Evolutionary conservation across 495 filamentous ascomycete species (phyloP), one percentile per base, ranked within the genome.

Genomic region (Aspergillus biplanus): DNA sequence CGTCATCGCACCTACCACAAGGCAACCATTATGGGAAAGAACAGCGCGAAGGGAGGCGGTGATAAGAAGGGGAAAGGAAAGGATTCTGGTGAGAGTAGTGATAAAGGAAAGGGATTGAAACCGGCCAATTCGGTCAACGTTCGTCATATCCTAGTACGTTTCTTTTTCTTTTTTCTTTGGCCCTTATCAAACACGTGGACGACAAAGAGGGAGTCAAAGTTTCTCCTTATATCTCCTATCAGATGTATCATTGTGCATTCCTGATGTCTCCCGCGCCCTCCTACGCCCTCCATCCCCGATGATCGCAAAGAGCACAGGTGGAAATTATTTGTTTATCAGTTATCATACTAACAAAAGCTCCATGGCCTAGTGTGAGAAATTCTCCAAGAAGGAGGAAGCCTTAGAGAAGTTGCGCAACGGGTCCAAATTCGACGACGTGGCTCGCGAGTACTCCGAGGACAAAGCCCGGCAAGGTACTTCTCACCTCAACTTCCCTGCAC

Each of bases 381-480:
- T 93, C 74, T 79, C 84, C 47, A 93, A 90, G 76, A 96, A 93
- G 71, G 92, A 97, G 78, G 91, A 95, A 73, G 93, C 92, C 0
- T 73, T 97, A 6, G 83, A 86, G 59, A 91, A 95, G 76, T 78
- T 96, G 16, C 82, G 83, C 50, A 87, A 86, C 33, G 92, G 93
- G 7, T 82, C 81, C 32, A 93, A 92, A 68, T 97, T 97, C 68
- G 91, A 95, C 66, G 89, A 91, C n/a, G 92, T 97, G 5, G 93
- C 93, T 7, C 81, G 85, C 63, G 87, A 92, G 70, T 93, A 89
- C 65, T 93, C 90, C 0, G 92, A 97, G 74, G 93, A 97, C 72
- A 97, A 97, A 75, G 92, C 93, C 6, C 80, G 90, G 66, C 84
- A 88, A 73, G 93, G 91, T 92, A 77, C 6, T 78, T 71, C 37